A percentile compares a stretch with the other conserved stretches of the same genome.
Conservation (phyloP, 441 rosid species). For the Viola pubescens region DNA sequence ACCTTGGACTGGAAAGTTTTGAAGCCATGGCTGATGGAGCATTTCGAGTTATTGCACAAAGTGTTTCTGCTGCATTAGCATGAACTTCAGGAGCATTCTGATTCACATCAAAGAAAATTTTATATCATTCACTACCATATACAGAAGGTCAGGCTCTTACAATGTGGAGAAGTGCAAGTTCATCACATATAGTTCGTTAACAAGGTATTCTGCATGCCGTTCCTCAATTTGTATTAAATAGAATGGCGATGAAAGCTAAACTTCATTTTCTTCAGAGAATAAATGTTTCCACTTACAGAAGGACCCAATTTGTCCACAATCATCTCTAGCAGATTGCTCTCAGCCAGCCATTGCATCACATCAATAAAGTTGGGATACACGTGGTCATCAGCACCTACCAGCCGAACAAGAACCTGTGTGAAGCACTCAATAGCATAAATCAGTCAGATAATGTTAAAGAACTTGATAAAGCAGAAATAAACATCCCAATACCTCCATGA, state of each 20-base stretch:
- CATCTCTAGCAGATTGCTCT: conserved; percentile 86
- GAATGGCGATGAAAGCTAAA: no score
- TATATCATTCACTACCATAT: conserved; percentile 13
- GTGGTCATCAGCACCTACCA: conserved; percentile 94
- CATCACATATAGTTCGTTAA: no score
- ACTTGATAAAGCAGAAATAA: conserved; percentile 7
- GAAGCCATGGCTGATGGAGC: conserved; percentile 86
- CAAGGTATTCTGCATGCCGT: no score
- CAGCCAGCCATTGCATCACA: conserved; percentile 98
- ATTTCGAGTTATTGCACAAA: conserved; percentile 87
- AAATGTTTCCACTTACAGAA: conserved; percentile 44
- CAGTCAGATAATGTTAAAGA: conserved; percentile 13
- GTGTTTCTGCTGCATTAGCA: conserved; percentile 88
- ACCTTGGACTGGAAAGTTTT: conserved; percentile 86
- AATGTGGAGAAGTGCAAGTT: no score
- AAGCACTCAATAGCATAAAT: conserved; percentile 11
- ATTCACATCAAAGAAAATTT: conserved; percentile 26
- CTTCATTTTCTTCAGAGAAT: neutral
- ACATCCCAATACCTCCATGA: conserved; percentile 70
- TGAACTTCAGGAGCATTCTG: conserved; percentile 88
- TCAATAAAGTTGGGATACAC: conserved; percentile 88
- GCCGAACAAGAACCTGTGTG: conserved; percentile 78
- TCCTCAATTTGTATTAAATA: no score
- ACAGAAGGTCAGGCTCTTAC: neutral
- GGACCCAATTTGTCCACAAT: conserved; percentile 84